These are phyloP conservation scores for Aureobasidium sp. DNA, from an alignment of 2,329 filamentous ascomycete genomes.

Conservation along the genomic window DNA sequence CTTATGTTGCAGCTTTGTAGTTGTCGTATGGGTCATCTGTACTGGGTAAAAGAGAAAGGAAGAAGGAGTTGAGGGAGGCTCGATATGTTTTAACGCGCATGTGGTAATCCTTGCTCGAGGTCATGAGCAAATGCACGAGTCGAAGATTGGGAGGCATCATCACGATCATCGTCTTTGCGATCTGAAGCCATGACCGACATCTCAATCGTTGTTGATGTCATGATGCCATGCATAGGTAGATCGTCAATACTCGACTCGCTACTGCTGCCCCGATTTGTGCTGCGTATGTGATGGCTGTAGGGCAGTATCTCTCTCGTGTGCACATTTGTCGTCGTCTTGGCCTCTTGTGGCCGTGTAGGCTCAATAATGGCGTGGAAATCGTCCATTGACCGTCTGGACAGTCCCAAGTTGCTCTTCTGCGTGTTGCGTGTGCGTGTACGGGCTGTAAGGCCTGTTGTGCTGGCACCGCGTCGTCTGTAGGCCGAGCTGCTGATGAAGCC, in stretches of 20 bases:
- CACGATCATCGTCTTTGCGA: background rate
- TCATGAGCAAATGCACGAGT: slow-evolving; percentile 1
- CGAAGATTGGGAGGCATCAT: slow-evolving; percentile 3
- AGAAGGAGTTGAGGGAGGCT: background rate
- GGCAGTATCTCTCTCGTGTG: background rate
- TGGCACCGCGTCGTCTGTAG: background rate
- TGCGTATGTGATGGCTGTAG: background rate
- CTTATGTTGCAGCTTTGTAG: background rate
- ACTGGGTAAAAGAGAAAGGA: background rate
- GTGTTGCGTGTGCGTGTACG: background rate
- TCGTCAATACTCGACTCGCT: slow-evolving; percentile 12
- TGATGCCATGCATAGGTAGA: slow-evolving; percentile 12
- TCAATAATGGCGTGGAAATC: slow-evolving; percentile 10
- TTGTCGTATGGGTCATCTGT: background rate
- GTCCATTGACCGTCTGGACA: slow-evolving; percentile 2
- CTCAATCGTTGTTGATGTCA: slow-evolving; percentile 17
- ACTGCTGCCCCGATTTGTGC: background rate
- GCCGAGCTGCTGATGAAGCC: slow-evolving; percentile 8
- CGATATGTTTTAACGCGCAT: background rate
- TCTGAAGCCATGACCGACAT: slow-evolving; percentile 14
- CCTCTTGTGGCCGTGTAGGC: background rate
- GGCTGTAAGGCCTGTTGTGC: background rate
- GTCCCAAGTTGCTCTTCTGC: slow-evolving; percentile 1
- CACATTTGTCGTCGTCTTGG: background rate
- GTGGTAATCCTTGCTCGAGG: background rate